Evolutionary conservation across 1,284 basidiomycete genomes (phyloP).

Genomic region (Meripilus lineatus): DNA sequence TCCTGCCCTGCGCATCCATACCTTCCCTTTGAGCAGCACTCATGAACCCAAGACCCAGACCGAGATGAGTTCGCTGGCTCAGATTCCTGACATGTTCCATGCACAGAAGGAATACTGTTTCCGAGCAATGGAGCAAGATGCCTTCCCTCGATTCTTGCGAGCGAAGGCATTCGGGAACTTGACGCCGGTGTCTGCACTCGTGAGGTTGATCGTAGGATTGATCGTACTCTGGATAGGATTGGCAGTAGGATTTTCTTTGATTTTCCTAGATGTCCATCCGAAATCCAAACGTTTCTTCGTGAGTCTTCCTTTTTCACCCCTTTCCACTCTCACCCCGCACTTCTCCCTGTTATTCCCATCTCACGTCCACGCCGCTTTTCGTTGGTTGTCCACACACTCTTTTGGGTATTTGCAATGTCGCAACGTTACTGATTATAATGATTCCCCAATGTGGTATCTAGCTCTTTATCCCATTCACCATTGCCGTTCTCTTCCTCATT

Average conservation of each 20-base stretch:
- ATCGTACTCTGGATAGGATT: constrained; percentile 91
- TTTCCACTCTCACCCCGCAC: no score
- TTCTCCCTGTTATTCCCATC: no score
- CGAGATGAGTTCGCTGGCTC: constrained; percentile 76
- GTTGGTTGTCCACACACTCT: constrained; percentile 11
- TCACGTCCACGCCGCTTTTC: not conserved
- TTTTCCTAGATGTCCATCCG: constrained; percentile 90
- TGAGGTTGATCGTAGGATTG: constrained; percentile 80
- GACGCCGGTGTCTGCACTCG: constrained; percentile 84
- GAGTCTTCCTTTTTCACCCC: constrained; percentile 33
- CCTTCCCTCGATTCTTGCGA: constrained; percentile 94
- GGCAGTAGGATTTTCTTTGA: constrained; percentile 83
- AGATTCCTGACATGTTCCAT: constrained; percentile 97
- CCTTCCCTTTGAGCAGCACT: constrained; percentile 66
- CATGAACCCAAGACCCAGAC: constrained; percentile 67
- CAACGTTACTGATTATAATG: not conserved
- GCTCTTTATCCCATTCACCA: constrained; percentile 93
- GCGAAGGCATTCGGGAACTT: constrained; percentile 97
- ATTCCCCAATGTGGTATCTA: constrained; percentile 27
- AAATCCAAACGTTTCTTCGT: constrained; percentile 93
- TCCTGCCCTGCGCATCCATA: constrained; percentile 75
- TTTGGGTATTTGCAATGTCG: constrained; percentile 1
- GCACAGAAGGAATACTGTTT: constrained; percentile 97
- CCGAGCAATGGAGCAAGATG: constrained; percentile 94
- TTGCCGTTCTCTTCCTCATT: constrained; percentile 86